Evolutionary conservation across 805 yeast genomes (phyloP).

Genomic region (Priceomyces haplophilus): DNA sequence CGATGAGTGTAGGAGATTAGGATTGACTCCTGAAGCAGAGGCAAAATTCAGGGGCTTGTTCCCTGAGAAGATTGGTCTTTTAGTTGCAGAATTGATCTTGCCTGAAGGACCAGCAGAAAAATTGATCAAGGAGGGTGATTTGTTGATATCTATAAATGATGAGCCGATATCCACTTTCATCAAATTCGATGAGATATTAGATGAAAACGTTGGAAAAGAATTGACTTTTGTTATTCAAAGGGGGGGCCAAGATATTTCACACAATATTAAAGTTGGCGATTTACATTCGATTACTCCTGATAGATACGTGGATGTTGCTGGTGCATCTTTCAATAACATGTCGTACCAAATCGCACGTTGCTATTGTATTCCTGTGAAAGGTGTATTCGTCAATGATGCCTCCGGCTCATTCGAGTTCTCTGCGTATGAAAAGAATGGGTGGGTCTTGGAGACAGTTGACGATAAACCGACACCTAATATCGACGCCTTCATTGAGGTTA

Average conservation of each 20-base stretch:
- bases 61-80: slow-evolving; percentile 73
- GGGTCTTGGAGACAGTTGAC: slow-evolving; percentile 78
- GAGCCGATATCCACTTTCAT: slow-evolving; percentile 64
- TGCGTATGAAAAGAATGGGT: slow-evolving; percentile 61
- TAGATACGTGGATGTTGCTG: slow-evolving; percentile 76
- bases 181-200: slow-evolving; percentile 79
- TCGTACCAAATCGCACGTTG: slow-evolving; percentile 88
- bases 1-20: slow-evolving; percentile 87
- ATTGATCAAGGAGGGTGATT: slow-evolving; percentile 79
- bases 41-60: slow-evolving; percentile 60
- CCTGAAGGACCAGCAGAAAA: slow-evolving; percentile 85
- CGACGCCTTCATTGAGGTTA: slow-evolving; percentile 72
- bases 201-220: slow-evolving; percentile 59
- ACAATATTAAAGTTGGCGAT: slow-evolving; percentile 61
- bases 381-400: slow-evolving; percentile 77
- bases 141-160: slow-evolving; percentile 70
- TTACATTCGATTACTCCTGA: slow-evolving; percentile 81
- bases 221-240: slow-evolving; percentile 64
- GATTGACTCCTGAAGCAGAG: slow-evolving; percentile 74
- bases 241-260: slow-evolving; percentile 59
- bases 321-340: slow-evolving; percentile 81
- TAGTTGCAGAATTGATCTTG: slow-evolving; percentile 77
- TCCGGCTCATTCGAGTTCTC: slow-evolving; percentile 71
- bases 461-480: slow-evolving; percentile 71
- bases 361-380: slow-evolving; percentile 78